These are phyloP conservation scores for Raphanus sativus DNA, from an alignment of 345 rosid species.

Conservation along the genomic window DNA sequence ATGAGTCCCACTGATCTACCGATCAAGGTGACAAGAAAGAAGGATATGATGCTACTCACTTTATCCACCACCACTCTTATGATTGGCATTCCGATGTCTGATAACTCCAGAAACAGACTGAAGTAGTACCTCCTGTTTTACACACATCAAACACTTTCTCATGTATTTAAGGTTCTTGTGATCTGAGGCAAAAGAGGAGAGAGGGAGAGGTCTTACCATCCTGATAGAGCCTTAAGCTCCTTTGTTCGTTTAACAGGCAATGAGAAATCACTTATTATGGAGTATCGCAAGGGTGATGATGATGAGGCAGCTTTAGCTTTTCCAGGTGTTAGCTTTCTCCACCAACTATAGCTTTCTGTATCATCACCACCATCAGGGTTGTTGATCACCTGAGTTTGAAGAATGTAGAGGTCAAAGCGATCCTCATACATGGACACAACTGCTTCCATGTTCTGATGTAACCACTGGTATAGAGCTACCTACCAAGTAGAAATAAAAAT, in stretches of 20 bases:
- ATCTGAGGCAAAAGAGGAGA: constrained; percentile 22
- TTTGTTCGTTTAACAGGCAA: constrained; percentile 77
- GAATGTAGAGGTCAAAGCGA: constrained; percentile 74
- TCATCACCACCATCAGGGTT: constrained; percentile 39
- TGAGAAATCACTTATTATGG: constrained; percentile 54
- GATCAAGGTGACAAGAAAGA: constrained; percentile 79
- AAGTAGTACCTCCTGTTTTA: constrained; percentile 80
- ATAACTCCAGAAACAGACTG: constrained; percentile 80
- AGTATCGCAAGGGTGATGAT: constrained; percentile 44
- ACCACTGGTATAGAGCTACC: constrained; percentile 88
- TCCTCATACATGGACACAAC: constrained; percentile 92
- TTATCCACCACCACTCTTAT: constrained; percentile 61
- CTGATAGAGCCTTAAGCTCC: constrained; percentile 81
- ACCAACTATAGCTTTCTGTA: constrained; percentile 56
- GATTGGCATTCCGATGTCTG: constrained; percentile 77
- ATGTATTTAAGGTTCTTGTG: background rate
- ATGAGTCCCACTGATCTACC: constrained; percentile 88
- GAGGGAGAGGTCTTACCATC: constrained; percentile 63
- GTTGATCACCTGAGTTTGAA: constrained; percentile 50
- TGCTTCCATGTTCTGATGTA: constrained; percentile 85
- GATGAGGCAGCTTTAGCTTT: constrained; percentile 42
- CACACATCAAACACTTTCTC: constrained; percentile 2
- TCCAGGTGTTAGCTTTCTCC: constrained; percentile 53
- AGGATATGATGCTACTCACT: constrained; percentile 76
- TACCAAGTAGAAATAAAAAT: constrained; percentile 27